Evolutionary conservation across 495 filamentous ascomycete species (phyloP).

Genomic region (Glutinoglossum americanum): DNA sequence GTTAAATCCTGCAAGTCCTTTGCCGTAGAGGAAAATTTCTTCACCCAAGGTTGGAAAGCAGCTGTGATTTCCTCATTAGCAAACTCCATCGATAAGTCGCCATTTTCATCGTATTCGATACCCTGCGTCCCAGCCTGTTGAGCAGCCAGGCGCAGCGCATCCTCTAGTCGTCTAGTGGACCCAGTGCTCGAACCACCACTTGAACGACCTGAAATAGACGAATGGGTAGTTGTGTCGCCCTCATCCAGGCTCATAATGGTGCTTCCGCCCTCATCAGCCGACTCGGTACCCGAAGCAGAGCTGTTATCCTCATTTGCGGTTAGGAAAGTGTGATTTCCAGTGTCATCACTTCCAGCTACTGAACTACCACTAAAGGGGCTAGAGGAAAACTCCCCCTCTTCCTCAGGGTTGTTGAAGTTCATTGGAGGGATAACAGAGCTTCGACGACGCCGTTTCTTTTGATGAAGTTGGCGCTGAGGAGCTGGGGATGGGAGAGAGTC

Average conservation of each 20-base stretch:
- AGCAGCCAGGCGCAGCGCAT: conserved; percentile 54
- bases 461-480: conserved; percentile 44
- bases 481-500: conserved; percentile 42
- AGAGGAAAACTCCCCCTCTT: conserved; percentile 42
- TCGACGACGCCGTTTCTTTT: conserved; percentile 34
- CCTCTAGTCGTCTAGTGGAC: conserved; percentile 48
- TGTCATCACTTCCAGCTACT: conserved; percentile 33
- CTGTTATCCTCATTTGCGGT: conserved; percentile 29
- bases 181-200: conserved; percentile 31
- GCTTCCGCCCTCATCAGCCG: conserved; percentile 38
- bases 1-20: conserved; percentile 4
- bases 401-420: conserved; percentile 39
- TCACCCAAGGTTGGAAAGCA: conserved; percentile 43
- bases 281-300: conserved; percentile 28
- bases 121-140: conserved; percentile 44
- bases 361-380: conserved; percentile 58
- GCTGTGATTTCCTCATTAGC: conserved; percentile 64
- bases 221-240: conserved; percentile 48
- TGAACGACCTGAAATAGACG: conserved; percentile 30
- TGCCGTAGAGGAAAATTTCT: background rate
- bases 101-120: conserved; percentile 36
- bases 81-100: conserved; percentile 47
- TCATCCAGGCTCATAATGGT: conserved; percentile 51
- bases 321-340: conserved; percentile 22
- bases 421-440: conserved; percentile 38